Evolutionary conservation across 2,329 filamentous ascomycete species (phyloP).

Genomic region (Chaetothyriales sp.): DNA sequence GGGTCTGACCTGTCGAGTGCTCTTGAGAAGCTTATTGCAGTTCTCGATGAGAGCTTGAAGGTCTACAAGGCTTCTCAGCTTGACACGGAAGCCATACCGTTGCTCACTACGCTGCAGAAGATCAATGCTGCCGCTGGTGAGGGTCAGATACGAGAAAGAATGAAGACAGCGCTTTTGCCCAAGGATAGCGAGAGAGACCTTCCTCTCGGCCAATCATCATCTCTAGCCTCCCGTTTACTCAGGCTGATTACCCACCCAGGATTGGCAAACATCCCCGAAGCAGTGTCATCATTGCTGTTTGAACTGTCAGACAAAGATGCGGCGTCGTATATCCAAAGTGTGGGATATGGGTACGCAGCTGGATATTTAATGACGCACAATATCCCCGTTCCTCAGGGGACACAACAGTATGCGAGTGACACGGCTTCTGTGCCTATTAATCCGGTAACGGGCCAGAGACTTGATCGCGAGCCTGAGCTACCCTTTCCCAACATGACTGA

Average conservation of each 20-base stretch:
- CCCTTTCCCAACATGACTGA: slow-evolving; percentile 63
- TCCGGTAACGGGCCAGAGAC: slow-evolving; percentile 71
- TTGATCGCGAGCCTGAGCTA: slow-evolving; percentile 36
- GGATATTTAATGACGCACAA: slow-evolving; percentile 80
- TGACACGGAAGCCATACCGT: slow-evolving; percentile 53
- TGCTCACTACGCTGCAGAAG: slow-evolving; percentile 58
- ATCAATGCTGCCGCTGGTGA: slow-evolving; percentile 56
- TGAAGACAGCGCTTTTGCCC: slow-evolving; percentile 58
- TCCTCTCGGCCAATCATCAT: slow-evolving; percentile 61
- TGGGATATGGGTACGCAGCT: slow-evolving; percentile 86
- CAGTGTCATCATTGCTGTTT: slow-evolving; percentile 67
- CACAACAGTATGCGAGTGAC: slow-evolving; percentile 35
- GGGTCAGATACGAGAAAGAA: slow-evolving; percentile 39
- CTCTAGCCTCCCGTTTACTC: slow-evolving; percentile 61
- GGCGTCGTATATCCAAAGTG: slow-evolving; percentile 67
- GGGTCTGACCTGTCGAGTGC: slow-evolving; percentile 43
- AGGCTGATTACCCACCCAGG: slow-evolving; percentile 60
- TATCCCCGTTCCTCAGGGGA: slow-evolving; percentile 56
- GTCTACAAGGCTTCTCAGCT: slow-evolving; percentile 54
- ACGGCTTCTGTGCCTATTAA: slow-evolving; percentile 44
- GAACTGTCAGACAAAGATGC: slow-evolving; percentile 73
- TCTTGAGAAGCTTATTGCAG: slow-evolving; percentile 49
- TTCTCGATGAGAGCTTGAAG: slow-evolving; percentile 53
- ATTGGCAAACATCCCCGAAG: slow-evolving; percentile 55
- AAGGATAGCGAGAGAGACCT: slow-evolving; percentile 58